Evolutionary conservation across 441 rosid genomes (phyloP).

Genomic region (Populus tomentosa): DNA sequence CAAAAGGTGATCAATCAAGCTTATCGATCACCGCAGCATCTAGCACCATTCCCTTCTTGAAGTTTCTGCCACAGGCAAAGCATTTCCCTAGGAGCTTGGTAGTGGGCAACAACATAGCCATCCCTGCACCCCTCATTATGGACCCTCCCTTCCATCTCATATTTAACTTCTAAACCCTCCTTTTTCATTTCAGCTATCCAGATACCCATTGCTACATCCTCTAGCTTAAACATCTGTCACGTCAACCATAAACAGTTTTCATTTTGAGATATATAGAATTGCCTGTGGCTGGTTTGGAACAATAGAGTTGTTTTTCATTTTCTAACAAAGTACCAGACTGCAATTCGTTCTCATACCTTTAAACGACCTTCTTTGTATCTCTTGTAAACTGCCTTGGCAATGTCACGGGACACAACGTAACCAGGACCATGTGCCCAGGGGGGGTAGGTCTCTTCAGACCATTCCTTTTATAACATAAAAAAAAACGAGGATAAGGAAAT

Average conservation of each 20-base stretch:
- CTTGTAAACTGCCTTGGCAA: slow-evolving; percentile 66
- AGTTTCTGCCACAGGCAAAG: slow-evolving; percentile 92
- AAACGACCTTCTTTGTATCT: slow-evolving; percentile 50
- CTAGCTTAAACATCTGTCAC: slow-evolving; percentile 89
- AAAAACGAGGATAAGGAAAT: not conserved
- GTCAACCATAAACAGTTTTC: not conserved
- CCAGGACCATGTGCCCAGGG: slow-evolving; percentile 99
- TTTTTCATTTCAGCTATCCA: slow-evolving; percentile 76
- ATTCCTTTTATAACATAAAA: slow-evolving; percentile 48
- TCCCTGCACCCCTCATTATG: slow-evolving; percentile 75
- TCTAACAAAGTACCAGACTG: not conserved
- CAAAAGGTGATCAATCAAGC: not conserved
- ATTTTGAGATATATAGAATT: not conserved
- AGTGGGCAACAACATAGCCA: slow-evolving; percentile 86
- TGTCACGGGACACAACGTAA: slow-evolving; percentile 76
- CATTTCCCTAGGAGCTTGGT: slow-evolving; percentile 90
- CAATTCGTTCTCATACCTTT: slow-evolving; percentile 50
- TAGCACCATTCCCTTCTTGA: slow-evolving; percentile 60
- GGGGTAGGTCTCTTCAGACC: slow-evolving; percentile 76
- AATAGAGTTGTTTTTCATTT: not conserved
- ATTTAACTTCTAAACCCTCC: slow-evolving; percentile 58
- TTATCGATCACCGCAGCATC: slow-evolving; percentile 66
- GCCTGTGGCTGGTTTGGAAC: not conserved
- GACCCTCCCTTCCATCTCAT: slow-evolving; percentile 66
- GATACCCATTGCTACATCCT: slow-evolving; percentile 97